Evolutionary conservation across 768 basidiomycete genomes (phyloP), one percentile per base, ranked within the genome.

Genomic region (Multifurca ochricompacta): DNA sequence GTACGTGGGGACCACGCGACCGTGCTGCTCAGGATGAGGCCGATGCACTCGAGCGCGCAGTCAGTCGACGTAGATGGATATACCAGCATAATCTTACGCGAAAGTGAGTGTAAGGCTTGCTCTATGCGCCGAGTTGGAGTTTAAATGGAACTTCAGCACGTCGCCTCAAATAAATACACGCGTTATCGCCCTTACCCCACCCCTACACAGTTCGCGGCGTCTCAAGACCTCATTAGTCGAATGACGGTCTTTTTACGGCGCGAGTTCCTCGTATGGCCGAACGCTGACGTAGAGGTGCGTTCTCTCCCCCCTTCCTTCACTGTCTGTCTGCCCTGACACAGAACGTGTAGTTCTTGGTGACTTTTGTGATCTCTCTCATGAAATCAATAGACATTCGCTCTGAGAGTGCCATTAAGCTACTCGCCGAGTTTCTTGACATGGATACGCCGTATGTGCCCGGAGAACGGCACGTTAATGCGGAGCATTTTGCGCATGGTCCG

Each of bases 401-500:
- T 11, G 86, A 91, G 69, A 81, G 85, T 35, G 89, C 92, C 37
- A 78, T 97, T 40, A 87, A 85, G 63, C 68, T 89, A 14, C 74
- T 97, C 7, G 77, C 91, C 13, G 93, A 95, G 62, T 94, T 93
- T 70, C 75, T 97, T 43, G 93, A 97, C 65, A 76, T 89, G 67
- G 85, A 85, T 59, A 68, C 70, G 3, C 74, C 77, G 2, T 81
- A 82, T 55, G 65, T 66, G 19, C 76, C 78, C 43, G 83, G 82
- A 7, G 71, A 73, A 23, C 74, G 82, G 51, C 74, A 78, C 54
- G 68, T 74, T 23, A 87, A 90, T 61, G 87, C 93, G 10, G 93
- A 97, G 65, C 93, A 96, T 68, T 94, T 96, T 70, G 89, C 86
- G 7, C 93, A 97, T 70, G 91, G 91, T 90, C 62, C 61, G 78